Conservation (phyloP, 305 asterid species). For the Petunia hybrid region DNA sequence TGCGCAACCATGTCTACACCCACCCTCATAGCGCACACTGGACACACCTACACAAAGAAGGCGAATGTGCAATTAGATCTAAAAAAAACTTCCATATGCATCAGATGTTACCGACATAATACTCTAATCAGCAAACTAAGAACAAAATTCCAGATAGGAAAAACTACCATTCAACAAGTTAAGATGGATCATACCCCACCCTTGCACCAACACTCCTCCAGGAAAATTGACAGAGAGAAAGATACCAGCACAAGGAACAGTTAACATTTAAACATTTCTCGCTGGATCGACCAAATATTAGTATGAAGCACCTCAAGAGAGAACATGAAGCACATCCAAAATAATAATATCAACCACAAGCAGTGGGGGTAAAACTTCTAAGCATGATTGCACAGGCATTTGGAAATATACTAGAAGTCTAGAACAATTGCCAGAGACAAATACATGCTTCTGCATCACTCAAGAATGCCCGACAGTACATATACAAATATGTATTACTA, state of each 20-base stretch:
- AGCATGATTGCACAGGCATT: not conserved
- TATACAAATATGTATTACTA: not conserved
- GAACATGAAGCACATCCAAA: not conserved
- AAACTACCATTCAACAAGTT: slow-evolving; percentile 15
- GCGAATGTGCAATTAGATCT: slow-evolving; percentile 18
- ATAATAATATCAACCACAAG: not conserved
- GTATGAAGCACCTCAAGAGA: not conserved
- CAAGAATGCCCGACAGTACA: not conserved
- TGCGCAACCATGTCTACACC: slow-evolving; percentile 98
- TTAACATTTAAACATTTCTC: slow-evolving; percentile 1
- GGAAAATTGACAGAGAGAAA: not conserved
- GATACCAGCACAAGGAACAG: slow-evolving; percentile 10
- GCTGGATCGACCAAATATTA: not conserved
- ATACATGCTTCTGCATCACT: slow-evolving; percentile 3
- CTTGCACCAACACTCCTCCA: not conserved
- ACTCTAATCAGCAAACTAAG: slow-evolving; percentile 15
- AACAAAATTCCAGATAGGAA: not conserved
- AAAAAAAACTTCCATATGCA: not conserved
- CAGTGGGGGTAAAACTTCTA: not conserved
- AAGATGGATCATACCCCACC: slow-evolving; percentile 13
- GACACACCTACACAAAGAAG: slow-evolving; percentile 76
- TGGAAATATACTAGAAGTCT: not conserved
- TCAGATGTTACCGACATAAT: not conserved
- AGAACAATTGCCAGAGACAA: slow-evolving; percentile 13
- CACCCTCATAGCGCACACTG: slow-evolving; percentile 89